Evolutionary conservation across 2,329 filamentous ascomycete species (phyloP), one percentile per base, ranked within the genome.

Genomic region (Nigrospora oryzae): DNA sequence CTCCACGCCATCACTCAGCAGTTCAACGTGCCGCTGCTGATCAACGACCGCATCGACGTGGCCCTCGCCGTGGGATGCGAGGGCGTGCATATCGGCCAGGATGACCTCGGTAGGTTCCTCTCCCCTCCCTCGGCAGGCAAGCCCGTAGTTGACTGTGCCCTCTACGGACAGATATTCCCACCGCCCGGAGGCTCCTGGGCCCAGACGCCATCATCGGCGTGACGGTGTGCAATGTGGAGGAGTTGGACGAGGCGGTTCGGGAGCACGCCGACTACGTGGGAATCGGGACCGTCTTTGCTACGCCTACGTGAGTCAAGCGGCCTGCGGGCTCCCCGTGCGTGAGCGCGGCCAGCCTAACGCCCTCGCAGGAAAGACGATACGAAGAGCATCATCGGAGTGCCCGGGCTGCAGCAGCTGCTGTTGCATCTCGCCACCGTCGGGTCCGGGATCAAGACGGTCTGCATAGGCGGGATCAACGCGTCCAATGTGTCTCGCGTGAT

Each of bases 31-130:
- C 91, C 91, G 30, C 75, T 97, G 46, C 71, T 97, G 44, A 89
- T 97, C 69, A 97, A 97, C 61, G 93, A 97, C 62, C 81, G 90
- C 12, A 78, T 96, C 6, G 90, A 95, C 61, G 87, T 97, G 23
- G 90, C 89, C 10, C 74, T 89, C 15, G 89, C 89, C 13, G 77
- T 90, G 37, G 86, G 82, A 12, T 93, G 87, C 46, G 91, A 96
- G 67, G 93, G 93, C 38, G 89, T 95, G 10, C 93, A 97, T 63
- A 78, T 97, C 41, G 93, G 93, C 7, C 91, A 97, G 68, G 90
- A 96, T 74, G 91, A 97, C 63, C 83, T 95, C 72, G 73, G 84
- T 86, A 63, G 53, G 74, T 32, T 12, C 13, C 34, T 16, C 31
- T 16, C 46, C 39, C 19, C 14, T 17, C 33, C 38, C 36, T 40